Evolutionary conservation across 129 eudicot species (phyloP).

Genomic region (Flaveria brownii): DNA sequence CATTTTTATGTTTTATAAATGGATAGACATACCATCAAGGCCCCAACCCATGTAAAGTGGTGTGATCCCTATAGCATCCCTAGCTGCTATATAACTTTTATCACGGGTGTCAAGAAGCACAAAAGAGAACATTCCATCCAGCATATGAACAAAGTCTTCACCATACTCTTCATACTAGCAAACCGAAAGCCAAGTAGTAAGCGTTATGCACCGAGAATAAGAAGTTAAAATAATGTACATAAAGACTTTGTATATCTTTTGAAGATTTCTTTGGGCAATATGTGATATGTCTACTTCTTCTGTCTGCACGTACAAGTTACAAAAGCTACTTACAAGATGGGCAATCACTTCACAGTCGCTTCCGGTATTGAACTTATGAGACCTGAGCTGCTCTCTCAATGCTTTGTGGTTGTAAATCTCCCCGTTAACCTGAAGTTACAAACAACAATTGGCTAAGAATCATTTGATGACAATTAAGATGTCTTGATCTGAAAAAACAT

Average conservation of each 20-base stretch:
- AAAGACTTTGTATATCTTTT: too few species aligned
- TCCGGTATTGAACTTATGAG: constrained; percentile 76
- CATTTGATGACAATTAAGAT: constrained; percentile 6
- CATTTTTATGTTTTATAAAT: not conserved
- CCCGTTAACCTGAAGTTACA: constrained; percentile 69
- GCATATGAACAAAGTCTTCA: constrained; percentile 87
- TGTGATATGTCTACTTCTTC: too few species aligned
- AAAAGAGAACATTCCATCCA: constrained; percentile 98
- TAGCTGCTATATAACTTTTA: constrained; percentile 90
- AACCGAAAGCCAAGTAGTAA: not conserved
- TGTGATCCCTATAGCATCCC: constrained; percentile 95
- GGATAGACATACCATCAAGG: constrained; percentile 68
- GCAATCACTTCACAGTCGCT: constrained; percentile 99
- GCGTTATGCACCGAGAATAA: too few species aligned
- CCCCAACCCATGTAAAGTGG: constrained; percentile 99
- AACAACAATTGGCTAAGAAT: not conserved
- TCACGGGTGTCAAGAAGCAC: constrained; percentile 94
- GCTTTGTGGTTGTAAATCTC: constrained; percentile 92
- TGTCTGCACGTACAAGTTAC: not conserved
- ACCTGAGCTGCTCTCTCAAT: constrained; percentile 58
- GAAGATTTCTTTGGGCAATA: too few species aligned
- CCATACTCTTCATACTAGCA: constrained; percentile 91
- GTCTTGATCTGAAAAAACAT: not conserved
- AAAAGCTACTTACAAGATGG: constrained; percentile 71
- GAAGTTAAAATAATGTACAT: too few species aligned